Conservation (phyloP, 73 alveolate genomes). For the Tetrahymena thermophila region DNA sequence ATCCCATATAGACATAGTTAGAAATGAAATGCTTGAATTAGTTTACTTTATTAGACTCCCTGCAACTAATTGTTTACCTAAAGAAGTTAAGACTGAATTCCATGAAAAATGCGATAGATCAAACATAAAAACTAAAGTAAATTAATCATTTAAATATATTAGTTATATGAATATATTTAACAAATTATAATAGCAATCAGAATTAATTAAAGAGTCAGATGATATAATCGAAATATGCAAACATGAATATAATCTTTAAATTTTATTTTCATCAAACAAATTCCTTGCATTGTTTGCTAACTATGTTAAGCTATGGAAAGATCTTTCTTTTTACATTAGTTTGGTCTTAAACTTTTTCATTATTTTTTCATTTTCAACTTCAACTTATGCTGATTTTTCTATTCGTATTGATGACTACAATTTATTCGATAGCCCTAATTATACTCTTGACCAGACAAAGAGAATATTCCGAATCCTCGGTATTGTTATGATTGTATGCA, state of each 20-base stretch:
- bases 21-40: slow-evolving; percentile 49
- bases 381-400: not conserved
- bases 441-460: not conserved
- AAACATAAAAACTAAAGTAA: slow-evolving; percentile 51
- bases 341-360: slow-evolving; percentile 61
- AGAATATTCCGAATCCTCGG: slow-evolving; percentile 33
- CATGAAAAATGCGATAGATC: slow-evolving; percentile 81
- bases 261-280: slow-evolving; percentile 55
- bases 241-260: slow-evolving; percentile 74
- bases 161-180: slow-evolving; percentile 27
- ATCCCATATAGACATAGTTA: slow-evolving; percentile 58
- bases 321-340: slow-evolving; percentile 64
- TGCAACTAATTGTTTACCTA: slow-evolving; percentile 51
- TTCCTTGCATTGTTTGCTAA: slow-evolving; percentile 47
- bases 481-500: slow-evolving; percentile 32
- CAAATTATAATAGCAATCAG: not conserved
- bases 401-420: slow-evolving; percentile 29
- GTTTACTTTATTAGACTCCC: slow-evolving; percentile 79
- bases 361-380: slow-evolving; percentile 48
- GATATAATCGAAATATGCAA: slow-evolving; percentile 88
- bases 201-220: slow-evolving; percentile 68
- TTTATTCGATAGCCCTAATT: slow-evolving; percentile 13
- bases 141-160: too few species aligned
- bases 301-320: slow-evolving; percentile 75
- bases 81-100: slow-evolving; percentile 58